These are phyloP conservation scores for Bidens hawaiensis DNA, from an alignment of 140 eudicot species.

Conservation along the genomic window DNA sequence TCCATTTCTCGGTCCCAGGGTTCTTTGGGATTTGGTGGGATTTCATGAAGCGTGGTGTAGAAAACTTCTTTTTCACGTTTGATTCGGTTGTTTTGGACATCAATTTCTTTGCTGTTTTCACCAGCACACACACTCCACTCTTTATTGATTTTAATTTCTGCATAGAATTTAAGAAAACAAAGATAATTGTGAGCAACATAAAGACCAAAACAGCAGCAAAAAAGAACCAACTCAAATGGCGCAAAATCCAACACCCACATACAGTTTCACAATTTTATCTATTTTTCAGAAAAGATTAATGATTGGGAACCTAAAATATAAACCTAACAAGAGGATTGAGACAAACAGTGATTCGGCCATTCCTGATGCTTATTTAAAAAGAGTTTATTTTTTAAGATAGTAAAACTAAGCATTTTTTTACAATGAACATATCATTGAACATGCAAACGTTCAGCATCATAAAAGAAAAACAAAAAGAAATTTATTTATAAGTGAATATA, in stretches of 20 bases:
- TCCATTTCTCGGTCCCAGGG: conserved; percentile 99
- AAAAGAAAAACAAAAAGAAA: neutral
- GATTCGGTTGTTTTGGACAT: conserved; percentile 71
- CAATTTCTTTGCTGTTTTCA: conserved; percentile 83
- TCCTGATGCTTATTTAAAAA: neutral
- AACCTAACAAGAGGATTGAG: too few species aligned
- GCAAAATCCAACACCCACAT: too few species aligned
- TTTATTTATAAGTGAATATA: conserved; percentile 21
- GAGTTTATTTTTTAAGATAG: neutral
- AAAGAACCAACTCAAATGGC: neutral
- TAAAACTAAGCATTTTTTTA: neutral
- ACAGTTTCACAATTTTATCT: too few species aligned
- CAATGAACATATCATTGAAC: conserved; percentile 10
- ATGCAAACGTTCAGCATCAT: conserved; percentile 23
- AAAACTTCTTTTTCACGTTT: conserved; percentile 69
- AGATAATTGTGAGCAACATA: conserved; percentile 7
- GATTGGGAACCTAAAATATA: too few species aligned
- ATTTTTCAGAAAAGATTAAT: too few species aligned
- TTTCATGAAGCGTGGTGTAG: conserved; percentile 46
- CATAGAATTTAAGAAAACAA: conserved; percentile 22
- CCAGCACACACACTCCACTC: conserved; percentile 70
- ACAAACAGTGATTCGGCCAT: neutral
- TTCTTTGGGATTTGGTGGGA: conserved; percentile 78
- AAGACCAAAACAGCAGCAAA: neutral
- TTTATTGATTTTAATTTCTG: conserved; percentile 53